Evolutionary conservation across 2,329 filamentous ascomycete genomes (phyloP).

Genomic region (Byssoonygena ceratinophila): DNA sequence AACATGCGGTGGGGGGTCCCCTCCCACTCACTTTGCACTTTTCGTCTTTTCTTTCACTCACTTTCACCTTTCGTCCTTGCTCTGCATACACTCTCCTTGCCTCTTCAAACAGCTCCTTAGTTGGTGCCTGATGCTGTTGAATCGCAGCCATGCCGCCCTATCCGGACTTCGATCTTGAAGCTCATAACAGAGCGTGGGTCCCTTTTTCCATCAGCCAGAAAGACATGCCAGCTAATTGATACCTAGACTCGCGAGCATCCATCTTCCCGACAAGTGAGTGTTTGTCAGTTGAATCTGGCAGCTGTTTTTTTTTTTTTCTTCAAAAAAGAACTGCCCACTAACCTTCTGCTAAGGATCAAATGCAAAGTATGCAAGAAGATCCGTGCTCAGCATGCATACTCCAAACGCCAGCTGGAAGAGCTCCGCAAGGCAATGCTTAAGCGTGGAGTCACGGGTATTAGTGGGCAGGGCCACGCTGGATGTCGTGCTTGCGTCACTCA

Average conservation of each 20-base stretch:
- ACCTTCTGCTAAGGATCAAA: slow-evolving; percentile 30
- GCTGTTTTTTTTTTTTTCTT: no score
- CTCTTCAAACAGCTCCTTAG: background rate
- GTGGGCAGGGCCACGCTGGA: slow-evolving; percentile 22
- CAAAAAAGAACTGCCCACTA: background rate
- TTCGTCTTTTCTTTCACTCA: background rate
- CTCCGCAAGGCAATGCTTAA: slow-evolving; percentile 22
- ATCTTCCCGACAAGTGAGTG: slow-evolving; percentile 28
- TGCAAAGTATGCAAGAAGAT: slow-evolving; percentile 40
- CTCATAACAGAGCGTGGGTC: slow-evolving; percentile 20
- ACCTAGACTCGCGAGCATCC: slow-evolving; percentile 22
- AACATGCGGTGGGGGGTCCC: no score
- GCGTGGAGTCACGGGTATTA: slow-evolving; percentile 15
- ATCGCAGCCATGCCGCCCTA: slow-evolving; percentile 15
- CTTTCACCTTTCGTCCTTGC: no score
- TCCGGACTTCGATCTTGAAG: slow-evolving; percentile 22
- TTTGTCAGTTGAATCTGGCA: no score
- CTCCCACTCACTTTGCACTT: no score
- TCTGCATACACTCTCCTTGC: background rate
- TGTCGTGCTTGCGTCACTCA: slow-evolving; percentile 39
- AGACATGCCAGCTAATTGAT: background rate
- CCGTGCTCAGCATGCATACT: slow-evolving; percentile 32
- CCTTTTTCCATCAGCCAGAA: background rate
- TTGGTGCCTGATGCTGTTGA: background rate
- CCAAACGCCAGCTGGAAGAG: slow-evolving; percentile 39